Evolutionary conservation across 2,329 filamentous ascomycete species (phyloP).

Genomic region (Colletotrichum endophyticum): DNA sequence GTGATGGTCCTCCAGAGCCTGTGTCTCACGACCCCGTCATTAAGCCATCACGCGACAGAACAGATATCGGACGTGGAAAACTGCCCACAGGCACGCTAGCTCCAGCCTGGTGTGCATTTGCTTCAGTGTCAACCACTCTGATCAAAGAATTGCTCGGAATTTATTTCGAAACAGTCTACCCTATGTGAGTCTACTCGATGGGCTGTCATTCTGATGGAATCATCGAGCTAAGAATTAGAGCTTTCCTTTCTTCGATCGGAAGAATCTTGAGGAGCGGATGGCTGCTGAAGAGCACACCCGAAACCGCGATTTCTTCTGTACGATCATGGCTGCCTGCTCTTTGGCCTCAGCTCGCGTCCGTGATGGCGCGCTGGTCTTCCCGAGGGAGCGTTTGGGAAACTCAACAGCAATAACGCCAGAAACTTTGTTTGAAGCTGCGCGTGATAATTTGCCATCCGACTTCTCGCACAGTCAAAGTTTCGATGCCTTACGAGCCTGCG

Average conservation of each 20-base stretch:
- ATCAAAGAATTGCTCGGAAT: not conserved
- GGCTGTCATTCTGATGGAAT: not conserved
- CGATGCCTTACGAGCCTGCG: not conserved
- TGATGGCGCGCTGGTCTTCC: not conserved
- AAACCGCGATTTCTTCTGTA: not conserved
- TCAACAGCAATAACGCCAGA: not conserved
- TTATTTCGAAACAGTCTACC: not conserved
- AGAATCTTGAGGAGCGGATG: not conserved
- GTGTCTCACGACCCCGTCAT: too few species aligned
- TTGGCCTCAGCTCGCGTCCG: not conserved
- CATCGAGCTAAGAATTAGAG: not conserved
- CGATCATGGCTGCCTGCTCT: not conserved
- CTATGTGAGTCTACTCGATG: not conserved
- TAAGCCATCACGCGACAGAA: not conserved
- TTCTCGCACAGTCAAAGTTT: not conserved
- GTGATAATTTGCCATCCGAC: not conserved
- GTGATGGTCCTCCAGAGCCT: not conserved
- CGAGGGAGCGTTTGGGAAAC: not conserved
- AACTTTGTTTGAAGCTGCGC: not conserved
- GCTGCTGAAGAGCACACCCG: not conserved
- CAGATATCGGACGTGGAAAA: fast-evolving
- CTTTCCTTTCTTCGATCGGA: not conserved
- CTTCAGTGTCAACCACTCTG: not conserved
- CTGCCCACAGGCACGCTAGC: not conserved
- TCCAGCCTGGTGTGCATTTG: not conserved